Conservation (phyloP, 345 rosid species). For the Corchorus capsularis region DNA sequence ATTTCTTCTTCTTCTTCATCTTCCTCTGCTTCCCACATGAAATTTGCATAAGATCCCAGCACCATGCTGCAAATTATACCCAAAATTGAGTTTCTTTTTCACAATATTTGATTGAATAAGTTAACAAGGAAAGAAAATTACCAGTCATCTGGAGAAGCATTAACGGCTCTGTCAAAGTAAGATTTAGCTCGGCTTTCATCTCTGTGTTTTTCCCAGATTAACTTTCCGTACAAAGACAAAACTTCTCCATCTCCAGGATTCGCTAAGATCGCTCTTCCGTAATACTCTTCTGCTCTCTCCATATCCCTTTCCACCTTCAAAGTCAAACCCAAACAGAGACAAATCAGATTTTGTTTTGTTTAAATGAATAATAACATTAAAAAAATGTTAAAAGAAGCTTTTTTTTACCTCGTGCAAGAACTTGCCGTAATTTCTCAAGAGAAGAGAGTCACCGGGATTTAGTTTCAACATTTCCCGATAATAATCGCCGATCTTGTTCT, state of each 20-base stretch:
- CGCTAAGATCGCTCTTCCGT: constrained; percentile 76
- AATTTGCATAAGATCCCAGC: constrained; percentile 77
- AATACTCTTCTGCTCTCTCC: constrained; percentile 66
- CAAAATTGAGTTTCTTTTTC: too few species aligned
- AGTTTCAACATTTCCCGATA: constrained; percentile 64
- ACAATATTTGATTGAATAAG: too few species aligned
- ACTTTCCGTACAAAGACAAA: constrained; percentile 64
- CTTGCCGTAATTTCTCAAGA: constrained; percentile 76
- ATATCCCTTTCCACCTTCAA: constrained; percentile 68
- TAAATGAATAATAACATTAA: too few species aligned
- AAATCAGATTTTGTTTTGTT: neutral
- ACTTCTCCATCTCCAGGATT: constrained; percentile 84
- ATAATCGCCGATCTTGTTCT: constrained; percentile 60
- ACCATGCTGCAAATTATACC: constrained; percentile 52
- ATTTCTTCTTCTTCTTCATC: constrained; percentile 44
- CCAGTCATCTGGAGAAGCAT: constrained; percentile 78
- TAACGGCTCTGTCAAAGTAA: constrained; percentile 73
- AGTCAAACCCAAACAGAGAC: neutral
- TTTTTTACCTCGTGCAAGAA: constrained; percentile 68
- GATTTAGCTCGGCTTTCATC: constrained; percentile 61
- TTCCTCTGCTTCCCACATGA: constrained; percentile 91
- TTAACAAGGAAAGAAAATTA: constrained; percentile 2
- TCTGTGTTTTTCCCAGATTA: constrained; percentile 72
- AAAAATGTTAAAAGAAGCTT: too few species aligned
- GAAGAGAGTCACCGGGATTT: constrained; percentile 61